Percentiles rank a stretch among this genome's conserved stretches.
Evolutionary conservation across 1,284 basidiomycete genomes (phyloP).

Genomic region (Tilletia indica): DNA sequence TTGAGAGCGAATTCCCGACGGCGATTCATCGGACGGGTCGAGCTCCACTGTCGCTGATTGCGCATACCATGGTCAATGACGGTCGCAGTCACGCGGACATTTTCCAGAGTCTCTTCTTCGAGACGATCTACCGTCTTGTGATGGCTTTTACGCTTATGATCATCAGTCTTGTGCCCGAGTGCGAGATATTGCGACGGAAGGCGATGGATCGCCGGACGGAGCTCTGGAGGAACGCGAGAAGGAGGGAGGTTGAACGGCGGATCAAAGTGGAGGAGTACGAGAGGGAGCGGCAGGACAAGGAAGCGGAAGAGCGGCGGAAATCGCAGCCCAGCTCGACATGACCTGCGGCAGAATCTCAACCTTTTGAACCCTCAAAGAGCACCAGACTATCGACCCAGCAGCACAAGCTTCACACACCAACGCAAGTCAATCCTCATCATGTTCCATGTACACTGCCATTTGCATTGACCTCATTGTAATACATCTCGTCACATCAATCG

Average conservation of each 20-base stretch:
- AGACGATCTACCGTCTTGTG: background rate
- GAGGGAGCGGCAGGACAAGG: background rate
- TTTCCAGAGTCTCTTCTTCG: background rate
- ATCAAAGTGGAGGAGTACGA: background rate
- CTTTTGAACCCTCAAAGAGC: too few species aligned
- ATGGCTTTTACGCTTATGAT: background rate
- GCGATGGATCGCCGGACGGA: conserved; percentile 11
- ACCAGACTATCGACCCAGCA: too few species aligned
- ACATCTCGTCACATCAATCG: too few species aligned
- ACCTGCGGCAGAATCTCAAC: too few species aligned
- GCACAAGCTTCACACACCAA: too few species aligned
- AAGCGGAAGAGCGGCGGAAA: background rate
- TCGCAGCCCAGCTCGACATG: too few species aligned
- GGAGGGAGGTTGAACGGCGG: conserved; percentile 1
- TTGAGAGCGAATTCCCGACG: background rate
- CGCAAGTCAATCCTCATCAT: too few species aligned
- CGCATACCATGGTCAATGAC: background rate
- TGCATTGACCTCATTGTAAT: too few species aligned
- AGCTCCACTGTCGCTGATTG: background rate
- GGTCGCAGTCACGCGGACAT: background rate
- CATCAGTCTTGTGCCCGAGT: conserved; percentile 4
- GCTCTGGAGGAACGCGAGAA: conserved; percentile 6
- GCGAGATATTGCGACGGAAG: conserved; percentile 6
- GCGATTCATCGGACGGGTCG: background rate
- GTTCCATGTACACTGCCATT: too few species aligned